Evolutionary conservation across 2,329 filamentous ascomycete genomes (phyloP), one percentile per base, ranked within the genome.

Genomic region (Sphaerulina populicola): DNA sequence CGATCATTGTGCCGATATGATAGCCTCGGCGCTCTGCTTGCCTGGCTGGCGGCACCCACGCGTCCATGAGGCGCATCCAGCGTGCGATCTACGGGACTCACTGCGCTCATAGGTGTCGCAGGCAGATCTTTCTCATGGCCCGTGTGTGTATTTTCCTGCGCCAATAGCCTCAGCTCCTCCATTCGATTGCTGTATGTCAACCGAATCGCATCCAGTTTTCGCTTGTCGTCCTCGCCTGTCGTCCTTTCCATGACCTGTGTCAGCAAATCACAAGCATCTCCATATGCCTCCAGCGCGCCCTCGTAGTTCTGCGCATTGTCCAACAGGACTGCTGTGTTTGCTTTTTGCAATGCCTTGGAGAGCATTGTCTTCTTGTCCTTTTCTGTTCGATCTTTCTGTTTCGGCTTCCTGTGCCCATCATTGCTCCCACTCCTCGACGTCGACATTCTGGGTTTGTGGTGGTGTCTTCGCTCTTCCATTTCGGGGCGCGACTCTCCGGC

Each of bases 291-390:
- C 65, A 94, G 83, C 14, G 93, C 93, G 37, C 88, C 89, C 66
- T 91, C 87, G 57, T 93, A 91, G 64, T 97, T 95, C 63, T 93
- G 87, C 11, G 88, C 89, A 77, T 96, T 97, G 71, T 98, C 93
- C 37, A 98, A 79, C 59, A 96, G 79, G 23, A 98, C 93, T 18
- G 93, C 93, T 10, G 88, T 91, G 65, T 98, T 96, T 44, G 93
- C 93, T 71, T 96, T 95, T 66, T 94, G 86, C 49, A 98, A 74
- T 0, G 93, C 93, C 61, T 86, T 87, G n/a, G 91, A 95, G 33
- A 98, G 77, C 90, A 97, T 97, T 9, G 84, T 86, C 73, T 96
- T 97, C 67, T 97, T 76, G 60, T 76, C 74, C 60, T 70, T 73
- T 53, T 76, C 74, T 45, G 69, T 65, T 53, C 67, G 66, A 56